Evolutionary conservation across 78 protist species (phyloP), one percentile per base, ranked within the genome.

Genomic region (Dictyostelium intermedium): DNA sequence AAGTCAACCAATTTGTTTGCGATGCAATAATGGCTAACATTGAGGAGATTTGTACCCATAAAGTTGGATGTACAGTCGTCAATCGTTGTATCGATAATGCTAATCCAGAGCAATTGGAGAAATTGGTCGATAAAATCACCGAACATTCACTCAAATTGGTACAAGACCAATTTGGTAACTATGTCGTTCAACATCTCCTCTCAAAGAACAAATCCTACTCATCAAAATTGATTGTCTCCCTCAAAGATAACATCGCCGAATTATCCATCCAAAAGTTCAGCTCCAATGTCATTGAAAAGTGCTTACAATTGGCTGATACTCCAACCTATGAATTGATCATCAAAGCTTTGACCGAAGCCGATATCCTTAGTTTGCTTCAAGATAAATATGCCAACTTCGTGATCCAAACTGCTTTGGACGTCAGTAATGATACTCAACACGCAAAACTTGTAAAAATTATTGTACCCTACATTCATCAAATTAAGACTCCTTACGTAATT

Each of bases 151-250:
- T 92, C 27, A 35, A 56, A 39, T 79, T 96, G 18, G 93, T 92
- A 13, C 96, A 87, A 86, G 98, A 99, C 77, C 98, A 97, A 80
- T 99, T 97, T 92, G 99, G 99, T 56, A 99, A 99, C 95, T 99
- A 99, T 82, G 99, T 99, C 14, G 93, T 98, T 35, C 99, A 98
- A 97, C 98, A 98, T 32, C 84, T 98, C 5, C 80, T 98, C 82
- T 43, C 87, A 4, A 85, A 93, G 86, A 85, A 83, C 72, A 84
- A 84, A 61, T n/a, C 86, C 23, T 91, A 91, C 34, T 30, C 92
- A 0, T 20, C 73, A 25, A 60, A 87, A 69, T 74, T 93, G 35
- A 93, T 93, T 37, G 79, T 82, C 56, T 56, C 82, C 35, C 81
- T 83, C 34, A 27, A 80, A 56, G 96, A 91, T 50, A 69, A 85